Percentiles rank a stretch among this genome's conserved stretches.
Evolutionary conservation across 192 early-diverging fungal species (phyloP).

Genomic region (Backusella westeae): DNA sequence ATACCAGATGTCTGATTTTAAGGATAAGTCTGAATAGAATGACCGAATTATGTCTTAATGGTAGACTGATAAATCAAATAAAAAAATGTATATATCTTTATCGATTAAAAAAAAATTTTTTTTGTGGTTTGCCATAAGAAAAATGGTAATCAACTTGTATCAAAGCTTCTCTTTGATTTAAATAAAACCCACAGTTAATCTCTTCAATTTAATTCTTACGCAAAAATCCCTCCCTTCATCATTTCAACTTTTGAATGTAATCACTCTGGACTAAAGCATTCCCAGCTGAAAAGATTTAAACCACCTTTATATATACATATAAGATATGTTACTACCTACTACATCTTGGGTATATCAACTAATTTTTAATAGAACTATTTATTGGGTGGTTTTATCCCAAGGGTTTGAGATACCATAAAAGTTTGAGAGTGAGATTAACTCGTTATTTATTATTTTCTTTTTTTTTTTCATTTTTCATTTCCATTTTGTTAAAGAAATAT

Average conservation of each 20-base stretch:
- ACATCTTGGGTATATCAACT: neutral
- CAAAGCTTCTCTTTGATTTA: too few relatives aligned
- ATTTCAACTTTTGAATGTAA: too few relatives aligned
- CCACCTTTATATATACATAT: too few relatives aligned
- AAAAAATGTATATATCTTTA: neutral
- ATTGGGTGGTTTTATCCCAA: neutral
- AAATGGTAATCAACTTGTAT: too few relatives aligned
- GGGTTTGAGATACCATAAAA: neutral
- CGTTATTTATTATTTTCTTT: too few relatives aligned
- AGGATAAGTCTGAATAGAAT: neutral
- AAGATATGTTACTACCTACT: neutral
- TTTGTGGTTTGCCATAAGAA: neutral
- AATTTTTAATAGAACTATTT: neutral
- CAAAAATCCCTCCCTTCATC: too few relatives aligned
- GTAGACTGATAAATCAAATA: neutral
- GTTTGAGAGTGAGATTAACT: too few relatives aligned
- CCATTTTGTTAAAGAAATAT: conserved; percentile 1
- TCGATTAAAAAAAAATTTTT: neutral
- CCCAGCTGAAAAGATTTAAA: too few relatives aligned
- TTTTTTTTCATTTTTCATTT: neutral
- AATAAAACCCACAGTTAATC: too few relatives aligned
- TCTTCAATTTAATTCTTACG: too few relatives aligned
- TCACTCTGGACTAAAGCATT: too few relatives aligned
- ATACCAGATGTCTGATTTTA: conserved; percentile 3
- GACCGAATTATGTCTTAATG: neutral